Evolutionary conservation across 331 rosid genomes (phyloP), one percentile per base, ranked within the genome.

Genomic region (Stylosanthes scabra): DNA sequence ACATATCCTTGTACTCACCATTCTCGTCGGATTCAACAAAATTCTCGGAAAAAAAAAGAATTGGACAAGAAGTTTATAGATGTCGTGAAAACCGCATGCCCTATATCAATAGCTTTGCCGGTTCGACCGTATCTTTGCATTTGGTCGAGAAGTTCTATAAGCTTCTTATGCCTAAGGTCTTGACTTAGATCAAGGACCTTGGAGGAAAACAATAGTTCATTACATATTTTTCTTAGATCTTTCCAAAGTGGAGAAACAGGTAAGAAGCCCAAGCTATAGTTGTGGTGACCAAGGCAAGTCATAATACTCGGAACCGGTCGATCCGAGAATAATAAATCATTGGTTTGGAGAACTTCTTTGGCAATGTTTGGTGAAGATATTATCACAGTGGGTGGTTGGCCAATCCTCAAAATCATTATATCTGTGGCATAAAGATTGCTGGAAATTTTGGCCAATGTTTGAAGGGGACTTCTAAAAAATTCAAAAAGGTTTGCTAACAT

Each of bases 21-120:
- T 63, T 56, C 6, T 12, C 78, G 0, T 63, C 2, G 0, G 41
- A 16, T 0, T 9, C 15, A 63, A 74, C 78, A 40, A 73, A 50
- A 73, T 73, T 70, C 40, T 73, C 56, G 41, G 78, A 74, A 7
- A 74, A 54, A n/a, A 63, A 74, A 52, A 20, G 71, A 63, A 52
- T 63, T 20, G 0, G 78, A 74, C 34, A 74, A 28, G 16, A 74
- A 74, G 10, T 74, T 74, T 27, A 74, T 54, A 34, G 71, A 74
- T 6, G 78, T 34, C 49, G 39, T 74, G 9, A 74, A 74, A 27
- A 71, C 78, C 2, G 78, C 78, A 25, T 64, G 63, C 12, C 78
- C 47, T 28, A 63, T 25, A 28, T 74, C 78, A 13, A 74, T 57
- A 1, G 65, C 37, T 10, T 74, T 71, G 3, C 78, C n/a, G n/a